Conservation (phyloP, 306 rosid genomes). For the Acacia confusa region DNA sequence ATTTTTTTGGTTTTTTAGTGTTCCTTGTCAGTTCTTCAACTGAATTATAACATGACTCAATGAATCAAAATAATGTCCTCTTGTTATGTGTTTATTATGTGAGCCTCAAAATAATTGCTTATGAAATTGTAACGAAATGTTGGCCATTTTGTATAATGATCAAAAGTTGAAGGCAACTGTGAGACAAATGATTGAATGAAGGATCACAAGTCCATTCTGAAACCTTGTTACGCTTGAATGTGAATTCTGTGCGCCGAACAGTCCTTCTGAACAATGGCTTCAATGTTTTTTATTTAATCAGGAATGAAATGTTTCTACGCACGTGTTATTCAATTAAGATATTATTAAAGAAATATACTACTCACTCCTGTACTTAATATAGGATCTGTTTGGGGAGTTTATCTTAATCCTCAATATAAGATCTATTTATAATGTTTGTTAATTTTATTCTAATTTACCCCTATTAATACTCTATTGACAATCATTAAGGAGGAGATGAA, state of each 20-base stretch:
- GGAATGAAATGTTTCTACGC: no score
- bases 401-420: no score
- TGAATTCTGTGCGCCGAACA: not conserved
- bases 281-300: no score
- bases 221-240: not conserved
- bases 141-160: not conserved
- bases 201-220: not conserved
- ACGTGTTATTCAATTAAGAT: no score
- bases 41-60: not conserved
- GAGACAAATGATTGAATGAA: conserved; percentile 19
- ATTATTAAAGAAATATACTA: no score
- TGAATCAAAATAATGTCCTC: not conserved
- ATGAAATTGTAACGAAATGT: not conserved
- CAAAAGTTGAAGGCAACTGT: not conserved
- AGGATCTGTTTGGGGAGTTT: no score
- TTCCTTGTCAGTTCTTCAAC: not conserved
- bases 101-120: not conserved
- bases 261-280: not conserved
- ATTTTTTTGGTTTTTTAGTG: not conserved
- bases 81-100: not conserved
- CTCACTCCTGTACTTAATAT: no score
- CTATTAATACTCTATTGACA: no score
- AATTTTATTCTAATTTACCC: no score
- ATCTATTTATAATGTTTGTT: no score
- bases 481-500: no score